phyloP scores from a whole-genome alignment of 805 yeast genomes.

The Metschnikowia bowlesiae region DNA sequence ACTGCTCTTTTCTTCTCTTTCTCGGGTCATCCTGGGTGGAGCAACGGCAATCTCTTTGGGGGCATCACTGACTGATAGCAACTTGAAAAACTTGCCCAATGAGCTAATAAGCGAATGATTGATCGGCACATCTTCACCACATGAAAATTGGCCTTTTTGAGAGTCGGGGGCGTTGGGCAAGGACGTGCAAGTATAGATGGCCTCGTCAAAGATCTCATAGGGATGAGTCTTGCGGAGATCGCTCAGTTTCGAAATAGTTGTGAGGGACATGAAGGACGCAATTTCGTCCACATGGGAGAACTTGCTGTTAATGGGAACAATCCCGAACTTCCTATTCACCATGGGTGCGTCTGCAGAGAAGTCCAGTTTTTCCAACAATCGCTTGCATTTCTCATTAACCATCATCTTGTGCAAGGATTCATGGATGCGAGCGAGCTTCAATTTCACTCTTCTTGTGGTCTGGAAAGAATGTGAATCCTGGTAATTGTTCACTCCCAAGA shows the following conservation, averaged over 20 bases:
- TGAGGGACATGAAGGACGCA: constrained; percentile 14
- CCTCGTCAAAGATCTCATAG: constrained; percentile 63
- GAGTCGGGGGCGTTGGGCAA: constrained; percentile 16
- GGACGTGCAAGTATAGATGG: constrained; percentile 42
- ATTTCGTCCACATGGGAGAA: constrained; percentile 17
- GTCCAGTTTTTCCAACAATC: constrained; percentile 11
- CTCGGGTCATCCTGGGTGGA: constrained; percentile 8
- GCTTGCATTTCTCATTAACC: not conserved
- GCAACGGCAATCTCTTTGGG: constrained; percentile 8
- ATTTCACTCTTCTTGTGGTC: constrained; percentile 27
- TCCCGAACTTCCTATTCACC: constrained; percentile 47
- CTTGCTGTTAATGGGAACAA: constrained; percentile 31
- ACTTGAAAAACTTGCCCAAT: constrained; percentile 26
- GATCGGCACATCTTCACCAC: constrained; percentile 17
- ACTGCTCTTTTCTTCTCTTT: constrained; percentile 6
- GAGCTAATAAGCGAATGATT: constrained; percentile 36
- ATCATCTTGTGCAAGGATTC: constrained; percentile 8
- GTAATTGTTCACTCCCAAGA: constrained; percentile 41
- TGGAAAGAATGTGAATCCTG: constrained; percentile 31
- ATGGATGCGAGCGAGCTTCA: constrained; percentile 27
- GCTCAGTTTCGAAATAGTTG: constrained; percentile 21
- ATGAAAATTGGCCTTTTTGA: not conserved
- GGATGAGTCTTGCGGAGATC: constrained; percentile 51
- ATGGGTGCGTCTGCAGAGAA: constrained; percentile 37
- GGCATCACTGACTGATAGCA: constrained; percentile 31